A percentile compares a stretch with the other conserved stretches of the same genome.
Evolutionary conservation across 164 flowering plant species (phyloP).

Genomic region (Saururus chinensis): DNA sequence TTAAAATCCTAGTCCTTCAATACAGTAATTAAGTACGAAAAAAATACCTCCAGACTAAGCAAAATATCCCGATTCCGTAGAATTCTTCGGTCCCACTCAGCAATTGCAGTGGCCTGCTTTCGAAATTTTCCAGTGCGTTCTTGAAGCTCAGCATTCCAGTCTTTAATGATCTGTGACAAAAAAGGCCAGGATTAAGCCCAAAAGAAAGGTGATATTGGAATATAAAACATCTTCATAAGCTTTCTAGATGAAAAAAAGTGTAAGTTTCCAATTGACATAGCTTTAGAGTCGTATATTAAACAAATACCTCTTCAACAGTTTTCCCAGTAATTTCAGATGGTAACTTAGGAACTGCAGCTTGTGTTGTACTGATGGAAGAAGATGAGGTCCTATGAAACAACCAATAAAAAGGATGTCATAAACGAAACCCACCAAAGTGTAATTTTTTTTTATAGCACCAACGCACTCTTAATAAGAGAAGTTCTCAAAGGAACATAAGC

Average conservation of each 20-base stretch:
- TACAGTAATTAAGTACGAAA: not conserved
- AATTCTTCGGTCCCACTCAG: conserved; percentile 95
- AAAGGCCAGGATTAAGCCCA: not conserved
- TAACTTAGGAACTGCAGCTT: conserved; percentile 55
- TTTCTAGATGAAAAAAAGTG: not conserved
- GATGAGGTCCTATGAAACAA: conserved; percentile 30
- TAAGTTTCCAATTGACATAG: not conserved
- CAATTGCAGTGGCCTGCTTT: conserved; percentile 88
- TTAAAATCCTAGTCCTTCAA: not conserved
- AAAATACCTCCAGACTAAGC: conserved; percentile 79
- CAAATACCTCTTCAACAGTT: conserved; percentile 87
- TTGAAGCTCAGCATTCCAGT: conserved; percentile 94
- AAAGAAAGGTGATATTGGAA: not conserved
- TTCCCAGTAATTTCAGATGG: conserved; percentile 96
- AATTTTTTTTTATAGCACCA: not conserved
- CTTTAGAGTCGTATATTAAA: not conserved
- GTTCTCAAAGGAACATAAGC: conserved; percentile 9
- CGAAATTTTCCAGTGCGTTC: conserved; percentile 87
- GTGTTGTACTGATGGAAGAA: conserved; percentile 32
- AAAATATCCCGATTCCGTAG: conserved; percentile 87
- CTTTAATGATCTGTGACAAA: conserved; percentile 70
- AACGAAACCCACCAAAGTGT: not conserved
- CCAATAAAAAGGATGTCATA: conserved; percentile 3
- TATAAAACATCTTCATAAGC: too few relatives aligned
- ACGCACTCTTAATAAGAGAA: not conserved